Evolutionary conservation across 2,329 filamentous ascomycete genomes (phyloP), one percentile per base, ranked within the genome.

Genomic region (Aspergillus clavatus): DNA sequence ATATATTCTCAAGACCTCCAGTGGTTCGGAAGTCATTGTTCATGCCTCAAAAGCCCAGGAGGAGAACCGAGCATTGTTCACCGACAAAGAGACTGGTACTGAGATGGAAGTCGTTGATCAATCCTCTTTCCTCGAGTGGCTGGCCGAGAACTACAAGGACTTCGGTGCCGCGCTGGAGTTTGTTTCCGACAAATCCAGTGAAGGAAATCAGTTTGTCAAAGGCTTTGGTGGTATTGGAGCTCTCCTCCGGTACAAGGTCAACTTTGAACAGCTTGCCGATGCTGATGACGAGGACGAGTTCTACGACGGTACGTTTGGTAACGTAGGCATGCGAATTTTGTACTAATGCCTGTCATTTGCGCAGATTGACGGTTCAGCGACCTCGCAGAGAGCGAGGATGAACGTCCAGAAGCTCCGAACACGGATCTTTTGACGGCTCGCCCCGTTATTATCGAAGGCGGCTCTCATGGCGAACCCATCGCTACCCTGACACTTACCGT

Each of bases 151-250:
- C 69, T 97, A 97, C 79, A 94, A 93, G 72, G 89, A 97, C 67
- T 98, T 96, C 65, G 93, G 93, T 73, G 90, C 93, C 42, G 86
- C 83, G 24, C 82, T 98, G 35, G 93, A 98, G 71, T 98, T 98
- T 60, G 93, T 98, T 54, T 96, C 93, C 39, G 94, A 98, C 69
- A 86, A 89, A 56, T 97, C 91, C 50, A 95, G 88, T 50, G 93
- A 98, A 75, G 93, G 93, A 68, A 98, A 98, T 75, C 93, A 98
- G 77, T 98, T 98, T 73, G 93, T 98, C 64, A 97, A 96, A 78
- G 93, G 93, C 54, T 98, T 98, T 66, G 93, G 93, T 84, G 93
- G 93, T 66, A 95, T 98, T 61, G 93, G 93, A 58, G 91, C 91
- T 55, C 85, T 98, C 64, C 83, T 98, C 67, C 89, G 93, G 60